Evolutionary conservation across 2,329 filamentous ascomycete genomes (phyloP).

Genomic region (Aaosphaeria pasadenensis): DNA sequence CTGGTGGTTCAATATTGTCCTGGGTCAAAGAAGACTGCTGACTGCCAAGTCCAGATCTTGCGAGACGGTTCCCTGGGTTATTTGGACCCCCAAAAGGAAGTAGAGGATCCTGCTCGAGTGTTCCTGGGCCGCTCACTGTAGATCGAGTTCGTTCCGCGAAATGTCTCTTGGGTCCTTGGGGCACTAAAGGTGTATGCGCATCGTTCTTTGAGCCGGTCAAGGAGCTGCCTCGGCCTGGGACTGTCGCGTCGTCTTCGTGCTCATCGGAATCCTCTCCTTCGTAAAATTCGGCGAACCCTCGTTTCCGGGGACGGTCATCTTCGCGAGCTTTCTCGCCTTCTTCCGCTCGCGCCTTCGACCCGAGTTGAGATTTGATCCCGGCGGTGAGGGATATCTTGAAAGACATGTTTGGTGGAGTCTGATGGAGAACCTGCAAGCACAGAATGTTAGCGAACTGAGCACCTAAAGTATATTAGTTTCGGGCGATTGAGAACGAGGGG

Average conservation of each 20-base stretch:
- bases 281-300: slow-evolving; percentile 28
- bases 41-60: no score
- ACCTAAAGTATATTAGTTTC: no score
- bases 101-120: slow-evolving; percentile 10
- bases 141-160: slow-evolving; percentile 25
- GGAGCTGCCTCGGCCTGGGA: background rate
- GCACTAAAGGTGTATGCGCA: slow-evolving; percentile 16
- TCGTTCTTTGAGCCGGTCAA: background rate
- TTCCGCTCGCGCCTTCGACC: slow-evolving; percentile 12
- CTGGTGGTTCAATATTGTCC: no score
- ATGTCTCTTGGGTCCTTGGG: slow-evolving; percentile 26
- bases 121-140: slow-evolving; percentile 33
- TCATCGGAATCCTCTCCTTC: slow-evolving; percentile 18
- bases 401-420: no score
- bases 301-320: slow-evolving; percentile 27
- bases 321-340: slow-evolving; percentile 29
- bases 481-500: no score
- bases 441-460: no score
- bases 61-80: no score
- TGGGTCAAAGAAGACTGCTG: no score
- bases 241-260: slow-evolving; percentile 9
- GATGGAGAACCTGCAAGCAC: no score
- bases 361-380: background rate
- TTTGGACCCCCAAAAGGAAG: background rate
- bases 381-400: no score